phyloP scores from a whole-genome alignment of 257 asterid species.

The Solanum chiquidenum region DNA sequence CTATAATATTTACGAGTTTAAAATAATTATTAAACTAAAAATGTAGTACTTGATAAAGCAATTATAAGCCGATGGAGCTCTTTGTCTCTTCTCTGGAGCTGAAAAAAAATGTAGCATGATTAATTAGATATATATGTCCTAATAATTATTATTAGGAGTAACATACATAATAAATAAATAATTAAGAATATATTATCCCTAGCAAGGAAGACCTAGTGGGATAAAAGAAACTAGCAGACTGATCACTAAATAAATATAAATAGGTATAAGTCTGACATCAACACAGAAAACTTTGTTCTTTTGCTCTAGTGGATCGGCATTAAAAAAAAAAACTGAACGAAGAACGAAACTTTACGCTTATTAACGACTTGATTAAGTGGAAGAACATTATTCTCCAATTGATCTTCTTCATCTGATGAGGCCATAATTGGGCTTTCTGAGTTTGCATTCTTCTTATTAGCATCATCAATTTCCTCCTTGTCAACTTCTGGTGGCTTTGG shows the following conservation, averaged over 20 bases:
- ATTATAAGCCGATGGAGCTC: constrained; percentile 78
- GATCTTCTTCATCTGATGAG: constrained; percentile 41
- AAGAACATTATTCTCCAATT: constrained; percentile 9
- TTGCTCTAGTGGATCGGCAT: no score
- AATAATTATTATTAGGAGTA: neutral
- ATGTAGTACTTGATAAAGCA: constrained; percentile 65
- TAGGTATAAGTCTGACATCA: no score
- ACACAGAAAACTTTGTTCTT: no score
- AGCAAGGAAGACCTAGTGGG: neutral
- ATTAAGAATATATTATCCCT: neutral
- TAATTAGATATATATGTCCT: neutral
- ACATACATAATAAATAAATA: neutral
- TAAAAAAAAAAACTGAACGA: no score
- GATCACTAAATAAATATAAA: no score
- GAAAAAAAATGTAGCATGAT: neutral
- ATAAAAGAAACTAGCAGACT: no score
- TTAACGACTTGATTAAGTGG: constrained; percentile 23
- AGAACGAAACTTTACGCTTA: constrained; percentile 32
- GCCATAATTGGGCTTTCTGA: constrained; percentile 3
- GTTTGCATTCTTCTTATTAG: neutral
- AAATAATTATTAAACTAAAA: neutral
- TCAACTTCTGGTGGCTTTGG: constrained; percentile 15
- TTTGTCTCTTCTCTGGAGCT: constrained; percentile 73
- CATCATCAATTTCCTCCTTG: constrained; percentile 11
- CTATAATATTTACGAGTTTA: neutral